Percentiles rank a stretch among this genome's conserved stretches.
These are phyloP conservation scores for Mariannaea sp. DNA, from an alignment of 2,329 filamentous ascomycete genomes.

Conservation along the genomic window DNA sequence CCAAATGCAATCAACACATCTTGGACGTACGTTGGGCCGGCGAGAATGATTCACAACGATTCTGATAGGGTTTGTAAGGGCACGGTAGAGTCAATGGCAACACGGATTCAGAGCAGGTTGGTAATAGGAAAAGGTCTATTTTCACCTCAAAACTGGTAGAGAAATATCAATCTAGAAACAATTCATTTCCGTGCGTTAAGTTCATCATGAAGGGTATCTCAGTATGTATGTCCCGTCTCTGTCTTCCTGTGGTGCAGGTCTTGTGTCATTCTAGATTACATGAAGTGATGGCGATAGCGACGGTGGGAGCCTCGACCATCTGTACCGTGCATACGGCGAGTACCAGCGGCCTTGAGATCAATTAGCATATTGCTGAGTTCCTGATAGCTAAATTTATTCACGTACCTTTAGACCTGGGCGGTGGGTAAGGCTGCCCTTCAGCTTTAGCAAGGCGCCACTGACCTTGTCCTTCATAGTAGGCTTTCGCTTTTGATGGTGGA, in stretches of 20 bases:
- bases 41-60: too few species aligned
- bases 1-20: too few species aligned
- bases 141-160: too few species aligned
- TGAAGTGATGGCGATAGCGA: conserved; percentile 30
- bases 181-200: too few species aligned
- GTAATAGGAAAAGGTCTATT: too few species aligned
- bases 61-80: too few species aligned
- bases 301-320: conserved; percentile 66
- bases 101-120: too few species aligned
- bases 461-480: conserved; percentile 77
- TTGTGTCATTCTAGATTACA: conserved; percentile 7
- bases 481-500: conserved; percentile 69
- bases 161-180: too few species aligned
- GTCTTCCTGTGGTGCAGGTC: neutral
- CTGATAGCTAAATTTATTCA: neutral
- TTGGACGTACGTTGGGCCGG: too few species aligned
- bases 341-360: conserved; percentile 66
- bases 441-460: conserved; percentile 73
- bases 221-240: conserved; percentile 6
- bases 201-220: conserved; percentile 10
- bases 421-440: conserved; percentile 71
- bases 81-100: too few species aligned
- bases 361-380: conserved; percentile 10
- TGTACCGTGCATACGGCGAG: conserved; percentile 74
- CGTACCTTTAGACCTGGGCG: conserved; percentile 72